Evolutionary conservation across 805 yeast species (phyloP).

Genomic region (Candida peoriensis): DNA sequence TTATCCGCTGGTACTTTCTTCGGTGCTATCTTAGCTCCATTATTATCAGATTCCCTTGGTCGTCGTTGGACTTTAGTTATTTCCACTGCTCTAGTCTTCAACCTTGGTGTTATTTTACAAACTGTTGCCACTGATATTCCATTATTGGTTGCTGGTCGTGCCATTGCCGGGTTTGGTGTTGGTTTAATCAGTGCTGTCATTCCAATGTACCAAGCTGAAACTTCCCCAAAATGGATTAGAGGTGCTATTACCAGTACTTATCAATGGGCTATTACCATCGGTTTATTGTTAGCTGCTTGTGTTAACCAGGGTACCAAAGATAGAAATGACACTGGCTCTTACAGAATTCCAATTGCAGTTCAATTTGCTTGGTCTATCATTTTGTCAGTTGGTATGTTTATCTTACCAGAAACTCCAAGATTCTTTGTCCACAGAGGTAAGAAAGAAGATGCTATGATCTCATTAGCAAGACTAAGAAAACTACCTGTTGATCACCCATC

Average conservation of each 20-base stretch:
- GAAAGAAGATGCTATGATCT: constrained; percentile 48
- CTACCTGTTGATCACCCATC: constrained; percentile 38
- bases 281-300: constrained; percentile 63
- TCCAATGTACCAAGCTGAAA: constrained; percentile 74
- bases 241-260: constrained; percentile 74
- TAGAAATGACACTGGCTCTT: constrained; percentile 49
- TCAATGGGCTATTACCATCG: constrained; percentile 70
- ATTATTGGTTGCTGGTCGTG: constrained; percentile 57
- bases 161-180: constrained; percentile 65
- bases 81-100: constrained; percentile 40
- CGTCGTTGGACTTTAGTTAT: constrained; percentile 43
- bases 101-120: constrained; percentile 48
- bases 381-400: constrained; percentile 54
- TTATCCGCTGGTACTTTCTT: constrained; percentile 66
- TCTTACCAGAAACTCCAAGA: constrained; percentile 75
- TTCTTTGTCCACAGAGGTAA: constrained; percentile 55
- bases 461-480: constrained; percentile 50
- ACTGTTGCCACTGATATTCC: constrained; percentile 39
- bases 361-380: constrained; percentile 65
- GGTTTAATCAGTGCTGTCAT: constrained; percentile 69
- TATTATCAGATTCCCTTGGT: constrained; percentile 48
- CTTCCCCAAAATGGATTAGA: constrained; percentile 71
- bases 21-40: constrained; percentile 62
- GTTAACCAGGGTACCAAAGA: constrained; percentile 64
- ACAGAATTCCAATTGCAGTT: constrained; percentile 68